Conservation (phyloP, 768 basidiomycete genomes). For the Pleurotus tuoliensis region DNA sequence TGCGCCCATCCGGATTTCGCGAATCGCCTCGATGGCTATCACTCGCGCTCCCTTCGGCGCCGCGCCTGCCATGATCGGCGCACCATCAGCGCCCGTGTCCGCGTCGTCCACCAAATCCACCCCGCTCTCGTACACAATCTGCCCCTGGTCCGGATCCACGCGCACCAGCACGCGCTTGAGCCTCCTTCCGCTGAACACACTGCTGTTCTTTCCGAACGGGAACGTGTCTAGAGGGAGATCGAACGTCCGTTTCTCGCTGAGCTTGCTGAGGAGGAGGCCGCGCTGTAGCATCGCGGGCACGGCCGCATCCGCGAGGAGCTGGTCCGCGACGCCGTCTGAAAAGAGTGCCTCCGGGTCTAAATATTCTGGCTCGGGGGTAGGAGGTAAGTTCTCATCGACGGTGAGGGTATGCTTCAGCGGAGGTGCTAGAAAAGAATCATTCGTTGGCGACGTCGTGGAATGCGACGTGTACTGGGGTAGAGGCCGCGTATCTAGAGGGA, state of each 20-base stretch:
- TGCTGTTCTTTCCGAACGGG: background rate
- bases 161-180: conserved; percentile 64
- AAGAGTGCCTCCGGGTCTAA: background rate
- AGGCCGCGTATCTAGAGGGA: background rate
- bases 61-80: background rate
- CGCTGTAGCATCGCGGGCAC: background rate
- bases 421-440: background rate
- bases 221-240: background rate
- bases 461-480: background rate
- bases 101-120: conserved; percentile 47
- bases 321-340: background rate
- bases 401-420: background rate
- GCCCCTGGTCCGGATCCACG: conserved; percentile 74
- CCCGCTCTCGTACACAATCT: conserved; percentile 56
- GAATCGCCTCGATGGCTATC: conserved; percentile 87
- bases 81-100: conserved; percentile 42
- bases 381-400: background rate
- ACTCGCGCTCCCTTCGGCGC: conserved; percentile 7
- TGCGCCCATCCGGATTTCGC: conserved; percentile 75
- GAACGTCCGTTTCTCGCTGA: conserved; percentile 4
- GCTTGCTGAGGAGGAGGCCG: conserved; percentile 2
- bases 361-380: too few species aligned
- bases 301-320: conserved; percentile 1
- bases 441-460: background rate
- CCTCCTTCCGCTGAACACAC: conserved; percentile 27